Conservation (phyloP, 768 basidiomycete genomes). For the Boletus subcaerulescens region DNA sequence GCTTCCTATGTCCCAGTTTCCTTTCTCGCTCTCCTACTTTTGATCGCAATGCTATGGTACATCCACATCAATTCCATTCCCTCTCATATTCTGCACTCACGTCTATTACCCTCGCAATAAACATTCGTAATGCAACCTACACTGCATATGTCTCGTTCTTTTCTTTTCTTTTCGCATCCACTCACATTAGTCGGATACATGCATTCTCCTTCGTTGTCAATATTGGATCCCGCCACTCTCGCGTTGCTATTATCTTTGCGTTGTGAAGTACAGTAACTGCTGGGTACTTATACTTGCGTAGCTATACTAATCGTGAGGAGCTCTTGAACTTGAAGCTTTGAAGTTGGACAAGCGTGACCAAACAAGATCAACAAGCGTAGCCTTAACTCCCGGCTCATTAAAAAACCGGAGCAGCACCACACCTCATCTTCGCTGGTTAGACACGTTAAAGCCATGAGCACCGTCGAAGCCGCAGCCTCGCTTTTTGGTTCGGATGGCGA, state of each 20-base stretch:
- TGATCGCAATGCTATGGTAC: slow-evolving; percentile 38
- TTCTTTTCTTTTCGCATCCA: slow-evolving; percentile 14
- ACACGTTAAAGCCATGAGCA: slow-evolving; percentile 50
- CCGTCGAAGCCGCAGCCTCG: slow-evolving; percentile 75
- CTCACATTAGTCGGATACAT: slow-evolving; percentile 26
- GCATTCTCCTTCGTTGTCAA: slow-evolving; percentile 29
- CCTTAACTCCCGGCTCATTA: background rate
- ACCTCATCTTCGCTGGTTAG: slow-evolving; percentile 6
- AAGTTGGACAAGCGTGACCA: slow-evolving; percentile 26
- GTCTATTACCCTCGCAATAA: slow-evolving; percentile 32
- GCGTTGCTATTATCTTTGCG: slow-evolving; percentile 18
- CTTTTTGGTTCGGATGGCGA: slow-evolving; percentile 69
- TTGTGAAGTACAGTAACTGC: slow-evolving; percentile 1
- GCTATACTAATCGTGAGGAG: slow-evolving; percentile 17
- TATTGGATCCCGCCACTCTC: slow-evolving; percentile 23
- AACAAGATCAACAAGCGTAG: too few species aligned
- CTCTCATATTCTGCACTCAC: slow-evolving; percentile 31
- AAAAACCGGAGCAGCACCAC: slow-evolving; percentile 16
- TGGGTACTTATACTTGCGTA: slow-evolving; percentile 6
- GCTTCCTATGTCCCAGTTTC: background rate
- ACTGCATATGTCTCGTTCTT: slow-evolving; percentile 20
- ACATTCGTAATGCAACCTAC: slow-evolving; percentile 37
- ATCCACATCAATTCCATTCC: slow-evolving; percentile 30
- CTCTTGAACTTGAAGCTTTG: background rate
- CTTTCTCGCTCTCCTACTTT: slow-evolving; percentile 16